These are phyloP conservation scores for Chlorella sp. DNA, from an alignment of 139 green algal species.

Conservation along the genomic window DNA sequence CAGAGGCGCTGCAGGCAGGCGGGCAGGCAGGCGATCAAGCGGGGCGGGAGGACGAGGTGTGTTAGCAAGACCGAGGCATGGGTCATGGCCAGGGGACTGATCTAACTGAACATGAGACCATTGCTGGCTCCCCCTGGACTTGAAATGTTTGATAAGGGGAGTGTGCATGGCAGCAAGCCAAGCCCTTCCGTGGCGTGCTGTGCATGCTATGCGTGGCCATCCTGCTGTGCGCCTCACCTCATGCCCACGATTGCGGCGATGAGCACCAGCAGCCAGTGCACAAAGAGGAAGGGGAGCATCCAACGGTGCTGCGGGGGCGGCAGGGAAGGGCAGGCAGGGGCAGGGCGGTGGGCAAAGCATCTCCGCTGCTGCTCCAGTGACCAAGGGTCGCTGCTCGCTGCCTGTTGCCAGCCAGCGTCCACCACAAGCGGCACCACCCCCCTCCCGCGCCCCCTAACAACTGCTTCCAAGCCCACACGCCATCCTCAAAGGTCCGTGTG, in stretches of 20 bases:
- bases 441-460: no score
- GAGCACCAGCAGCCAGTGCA: conserved; percentile 43
- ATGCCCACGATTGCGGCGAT: conserved; percentile 39
- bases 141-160: no score
- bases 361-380: no score
- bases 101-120: no score
- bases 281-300: conserved; percentile 39
- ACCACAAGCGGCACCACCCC: neutral
- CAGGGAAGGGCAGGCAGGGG: neutral
- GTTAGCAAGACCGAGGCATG: neutral
- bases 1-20: neutral
- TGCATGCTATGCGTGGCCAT: neutral
- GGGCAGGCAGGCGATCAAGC: neutral
- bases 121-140: no score
- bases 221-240: neutral
- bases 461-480: no score
- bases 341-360: no score
- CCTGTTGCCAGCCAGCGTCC: neutral
- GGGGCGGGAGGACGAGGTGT: no score
- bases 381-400: neutral
- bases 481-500: no score
- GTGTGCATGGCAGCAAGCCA: no score
- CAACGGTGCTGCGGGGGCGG: neutral
- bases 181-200: neutral
- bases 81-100: no score